Percentiles rank a stretch among this genome's conserved stretches.
Conservation (phyloP, 176 grass and related monocot species). For the Bolboschoenus planiculmis region DNA sequence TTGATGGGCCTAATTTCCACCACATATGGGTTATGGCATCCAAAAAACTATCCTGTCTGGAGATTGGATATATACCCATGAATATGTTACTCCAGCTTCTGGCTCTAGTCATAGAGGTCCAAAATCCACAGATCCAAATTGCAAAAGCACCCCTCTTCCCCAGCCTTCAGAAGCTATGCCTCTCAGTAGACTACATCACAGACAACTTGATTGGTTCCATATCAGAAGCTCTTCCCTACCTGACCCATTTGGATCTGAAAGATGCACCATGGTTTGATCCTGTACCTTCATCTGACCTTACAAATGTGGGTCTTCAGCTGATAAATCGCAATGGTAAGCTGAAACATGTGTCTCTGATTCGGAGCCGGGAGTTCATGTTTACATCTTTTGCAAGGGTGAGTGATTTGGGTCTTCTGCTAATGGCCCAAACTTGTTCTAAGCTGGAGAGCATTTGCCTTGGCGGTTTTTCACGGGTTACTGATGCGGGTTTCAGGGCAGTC, state of each 20-base stretch:
- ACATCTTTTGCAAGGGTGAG: slow-evolving; percentile 74
- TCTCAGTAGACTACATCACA: slow-evolving; percentile 77
- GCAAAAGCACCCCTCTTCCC: slow-evolving; percentile 48
- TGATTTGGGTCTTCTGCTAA: slow-evolving; percentile 81
- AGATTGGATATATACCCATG: slow-evolving; percentile 86
- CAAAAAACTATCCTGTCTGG: slow-evolving; percentile 49
- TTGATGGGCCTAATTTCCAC: slow-evolving; percentile 64
- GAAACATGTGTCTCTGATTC: slow-evolving; percentile 79
- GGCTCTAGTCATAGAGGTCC: slow-evolving; percentile 20
- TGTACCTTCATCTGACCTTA: slow-evolving; percentile 64
- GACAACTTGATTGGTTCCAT: slow-evolving; percentile 71
- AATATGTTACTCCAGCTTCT: slow-evolving; percentile 73
- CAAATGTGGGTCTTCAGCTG: slow-evolving; percentile 75
- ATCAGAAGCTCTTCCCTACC: slow-evolving; percentile 56
- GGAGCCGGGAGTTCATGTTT: slow-evolving; percentile 84
- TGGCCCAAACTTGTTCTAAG: slow-evolving; percentile 68
- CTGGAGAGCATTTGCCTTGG: slow-evolving; percentile 89
- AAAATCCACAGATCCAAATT: slow-evolving; percentile 30
- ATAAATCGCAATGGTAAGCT: slow-evolving; percentile 79
- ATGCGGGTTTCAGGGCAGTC: slow-evolving; percentile 81
- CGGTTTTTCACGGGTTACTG: slow-evolving; percentile 88
- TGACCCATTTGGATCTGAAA: slow-evolving; percentile 81
- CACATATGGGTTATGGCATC: slow-evolving; percentile 65
- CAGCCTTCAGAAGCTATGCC: slow-evolving; percentile 73
- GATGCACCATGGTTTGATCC: slow-evolving; percentile 85